phyloP scores from a whole-genome alignment of 495 filamentous ascomycete species.

The Hypomontagnella monticulosa region DNA sequence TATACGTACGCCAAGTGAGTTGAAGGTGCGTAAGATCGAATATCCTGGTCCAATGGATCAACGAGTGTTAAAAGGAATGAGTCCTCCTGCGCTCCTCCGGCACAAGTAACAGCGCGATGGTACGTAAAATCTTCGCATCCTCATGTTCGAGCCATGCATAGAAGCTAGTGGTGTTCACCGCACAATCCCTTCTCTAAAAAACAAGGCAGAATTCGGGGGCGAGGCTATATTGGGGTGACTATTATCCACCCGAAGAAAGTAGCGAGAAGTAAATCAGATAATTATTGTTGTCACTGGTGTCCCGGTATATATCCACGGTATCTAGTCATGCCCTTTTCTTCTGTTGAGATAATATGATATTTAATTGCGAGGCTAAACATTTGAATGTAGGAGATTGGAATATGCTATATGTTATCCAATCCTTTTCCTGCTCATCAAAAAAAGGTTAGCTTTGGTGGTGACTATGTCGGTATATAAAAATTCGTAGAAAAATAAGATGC shows the following conservation, averaged over 20 bases:
- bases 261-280: no score
- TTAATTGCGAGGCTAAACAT: no score
- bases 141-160: neutral
- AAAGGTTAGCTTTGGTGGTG: no score
- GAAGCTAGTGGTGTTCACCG: neutral
- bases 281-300: neutral
- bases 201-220: neutral
- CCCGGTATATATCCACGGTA: conserved; percentile 2
- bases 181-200: conserved; percentile 7
- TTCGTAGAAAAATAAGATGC: no score
- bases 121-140: conserved; percentile 13
- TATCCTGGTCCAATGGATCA: conserved; percentile 10
- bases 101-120: neutral
- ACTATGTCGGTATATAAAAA: no score
- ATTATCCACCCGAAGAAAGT: neutral
- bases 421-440: no score
- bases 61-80: conserved; percentile 24
- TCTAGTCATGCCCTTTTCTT: neutral
- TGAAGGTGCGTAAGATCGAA: conserved; percentile 6
- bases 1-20: neutral
- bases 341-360: no score
- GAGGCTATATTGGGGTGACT: conserved; percentile 1
- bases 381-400: no score
- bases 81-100: conserved; percentile 27
- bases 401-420: no score